Conservation (phyloP, 805 yeast genomes). For the Wickerhamiella lipophila region DNA sequence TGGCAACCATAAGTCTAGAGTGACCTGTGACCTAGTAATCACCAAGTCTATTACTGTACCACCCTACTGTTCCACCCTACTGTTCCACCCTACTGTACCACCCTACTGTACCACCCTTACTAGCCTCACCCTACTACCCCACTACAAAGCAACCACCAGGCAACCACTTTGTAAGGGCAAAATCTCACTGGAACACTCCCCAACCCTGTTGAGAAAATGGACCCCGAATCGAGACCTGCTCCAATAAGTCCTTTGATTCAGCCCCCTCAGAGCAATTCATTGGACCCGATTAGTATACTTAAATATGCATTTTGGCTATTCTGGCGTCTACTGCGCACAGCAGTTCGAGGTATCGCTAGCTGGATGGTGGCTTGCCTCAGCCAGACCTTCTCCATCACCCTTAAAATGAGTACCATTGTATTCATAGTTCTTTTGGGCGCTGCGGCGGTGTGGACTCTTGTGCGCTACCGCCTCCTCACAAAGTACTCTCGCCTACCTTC, state of each 20-base stretch:
- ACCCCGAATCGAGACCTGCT: neutral
- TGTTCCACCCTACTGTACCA: too few species aligned
- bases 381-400: slow-evolving; percentile 10
- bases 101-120: too few species aligned
- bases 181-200: neutral
- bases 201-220: neutral
- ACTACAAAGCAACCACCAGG: neutral
- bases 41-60: too few species aligned
- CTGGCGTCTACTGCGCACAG: slow-evolving; percentile 16
- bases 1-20: too few species aligned
- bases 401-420: slow-evolving; percentile 19
- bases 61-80: too few species aligned
- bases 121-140: too few species aligned
- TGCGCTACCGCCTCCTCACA: slow-evolving; percentile 53
- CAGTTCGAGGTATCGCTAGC: neutral
- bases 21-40: too few species aligned
- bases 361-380: slow-evolving; percentile 13
- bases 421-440: slow-evolving; percentile 23
- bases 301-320: slow-evolving; percentile 20
- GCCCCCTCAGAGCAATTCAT: neutral
- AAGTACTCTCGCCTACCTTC: slow-evolving; percentile 45
- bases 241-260: neutral
- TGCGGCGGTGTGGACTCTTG: slow-evolving; percentile 34
- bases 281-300: slow-evolving; percentile 8
- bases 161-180: neutral